These are phyloP conservation scores for Penicillium egyptiacum DNA, from an alignment of 495 filamentous ascomycete genomes.

Conservation along the genomic window DNA sequence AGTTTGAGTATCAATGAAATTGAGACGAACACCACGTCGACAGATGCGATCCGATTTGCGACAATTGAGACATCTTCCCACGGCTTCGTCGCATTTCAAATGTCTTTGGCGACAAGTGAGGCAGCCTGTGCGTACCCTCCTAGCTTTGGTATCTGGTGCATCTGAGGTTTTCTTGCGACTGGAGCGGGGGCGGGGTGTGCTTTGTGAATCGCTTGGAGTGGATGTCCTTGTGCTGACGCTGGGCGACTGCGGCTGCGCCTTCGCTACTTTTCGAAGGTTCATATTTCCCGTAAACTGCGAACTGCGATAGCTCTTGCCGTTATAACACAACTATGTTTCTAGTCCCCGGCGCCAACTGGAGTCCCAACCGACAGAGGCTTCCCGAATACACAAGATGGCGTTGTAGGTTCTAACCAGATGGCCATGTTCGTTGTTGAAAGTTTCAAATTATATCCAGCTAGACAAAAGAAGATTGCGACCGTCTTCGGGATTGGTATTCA, in stretches of 20 bases:
- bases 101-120: slow-evolving; percentile 76
- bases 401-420: slow-evolving; percentile 20
- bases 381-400: slow-evolving; percentile 21
- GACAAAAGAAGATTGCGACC: not conserved
- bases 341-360: slow-evolving; percentile 26
- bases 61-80: slow-evolving; percentile 83
- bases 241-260: slow-evolving; percentile 19
- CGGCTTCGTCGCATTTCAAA: slow-evolving; percentile 79
- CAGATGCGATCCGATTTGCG: slow-evolving; percentile 82
- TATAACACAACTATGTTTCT: slow-evolving; percentile 8
- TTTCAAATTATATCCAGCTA: not conserved
- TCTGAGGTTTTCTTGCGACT: slow-evolving; percentile 29
- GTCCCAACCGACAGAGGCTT: slow-evolving; percentile 14
- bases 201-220: slow-evolving; percentile 25
- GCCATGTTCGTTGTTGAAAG: slow-evolving; percentile 27
- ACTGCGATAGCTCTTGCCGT: not conserved
- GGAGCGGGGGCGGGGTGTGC: slow-evolving; percentile 13
- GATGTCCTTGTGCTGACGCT: slow-evolving; percentile 12
- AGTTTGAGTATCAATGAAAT: slow-evolving; percentile 86
- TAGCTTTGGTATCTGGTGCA: slow-evolving; percentile 52
- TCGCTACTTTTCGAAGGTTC: slow-evolving; percentile 23
- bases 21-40: slow-evolving; percentile 82
- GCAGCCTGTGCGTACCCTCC: slow-evolving; percentile 73
- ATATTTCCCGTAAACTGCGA: slow-evolving; percentile 9
- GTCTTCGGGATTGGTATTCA: slow-evolving; percentile 1